Evolutionary conservation across 2,329 filamentous ascomycete species (phyloP).

Genomic region (Trichoderma citrinoviride): DNA sequence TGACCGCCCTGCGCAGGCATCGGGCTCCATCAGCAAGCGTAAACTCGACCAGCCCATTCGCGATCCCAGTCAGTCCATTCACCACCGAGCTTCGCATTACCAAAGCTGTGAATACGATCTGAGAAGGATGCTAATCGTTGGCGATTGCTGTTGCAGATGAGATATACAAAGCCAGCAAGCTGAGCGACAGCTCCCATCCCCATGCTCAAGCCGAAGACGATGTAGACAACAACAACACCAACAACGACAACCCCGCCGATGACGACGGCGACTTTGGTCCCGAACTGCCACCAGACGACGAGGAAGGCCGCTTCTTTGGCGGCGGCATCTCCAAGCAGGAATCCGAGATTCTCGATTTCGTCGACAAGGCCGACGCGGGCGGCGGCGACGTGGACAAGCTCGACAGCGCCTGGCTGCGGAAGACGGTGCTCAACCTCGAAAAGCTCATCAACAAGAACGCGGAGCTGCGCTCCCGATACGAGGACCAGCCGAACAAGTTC

Average conservation of each 20-base stretch:
- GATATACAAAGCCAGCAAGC: slow-evolving; percentile 62
- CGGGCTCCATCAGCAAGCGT: slow-evolving; percentile 56
- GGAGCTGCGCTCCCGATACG: slow-evolving; percentile 81
- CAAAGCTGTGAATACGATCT: neutral
- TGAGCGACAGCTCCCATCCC: slow-evolving; percentile 45
- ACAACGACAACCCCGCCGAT: slow-evolving; percentile 40
- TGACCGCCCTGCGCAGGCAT: slow-evolving; percentile 33
- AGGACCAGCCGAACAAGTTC: slow-evolving; percentile 76
- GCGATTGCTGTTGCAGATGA: slow-evolving; percentile 44
- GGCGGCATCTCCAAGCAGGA: slow-evolving; percentile 82
- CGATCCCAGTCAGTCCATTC: slow-evolving; percentile 55
- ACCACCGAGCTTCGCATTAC: slow-evolving; percentile 21
- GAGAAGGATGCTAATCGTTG: neutral
- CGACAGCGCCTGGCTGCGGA: slow-evolving; percentile 79
- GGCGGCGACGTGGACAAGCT: slow-evolving; percentile 65
- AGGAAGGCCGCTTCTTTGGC: slow-evolving; percentile 94
- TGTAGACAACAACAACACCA: slow-evolving; percentile 39
- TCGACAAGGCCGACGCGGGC: slow-evolving; percentile 56
- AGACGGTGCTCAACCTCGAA: slow-evolving; percentile 79
- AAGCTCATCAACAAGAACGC: slow-evolving; percentile 89
- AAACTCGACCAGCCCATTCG: slow-evolving; percentile 60
- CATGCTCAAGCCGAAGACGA: slow-evolving; percentile 46
- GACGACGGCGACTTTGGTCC: slow-evolving; percentile 48
- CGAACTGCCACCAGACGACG: slow-evolving; percentile 61
- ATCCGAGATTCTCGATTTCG: slow-evolving; percentile 80